Conservation (phyloP, 2,329 filamentous ascomycete genomes). For the Rhinocladiella similis region DNA sequence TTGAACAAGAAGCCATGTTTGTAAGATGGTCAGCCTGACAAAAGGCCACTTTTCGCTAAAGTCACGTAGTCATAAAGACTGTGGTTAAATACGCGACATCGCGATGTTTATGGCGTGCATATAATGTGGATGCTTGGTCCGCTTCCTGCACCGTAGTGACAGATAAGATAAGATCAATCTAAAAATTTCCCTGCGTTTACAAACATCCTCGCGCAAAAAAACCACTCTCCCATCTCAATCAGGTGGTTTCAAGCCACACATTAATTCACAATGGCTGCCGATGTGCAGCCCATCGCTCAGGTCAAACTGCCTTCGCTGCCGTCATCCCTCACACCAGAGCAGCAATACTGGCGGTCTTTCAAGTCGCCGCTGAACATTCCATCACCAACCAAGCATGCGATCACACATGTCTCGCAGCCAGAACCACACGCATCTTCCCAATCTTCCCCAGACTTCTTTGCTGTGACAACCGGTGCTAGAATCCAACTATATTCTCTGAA, state of each 20-base stretch:
- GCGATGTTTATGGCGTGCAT: neutral
- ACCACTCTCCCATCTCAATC: slow-evolving; percentile 2
- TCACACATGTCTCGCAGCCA: slow-evolving; percentile 85
- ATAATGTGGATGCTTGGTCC: too few species aligned
- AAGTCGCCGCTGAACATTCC: slow-evolving; percentile 87
- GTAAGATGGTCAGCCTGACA: too few species aligned
- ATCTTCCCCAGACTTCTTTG: slow-evolving; percentile 69
- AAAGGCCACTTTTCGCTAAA: too few species aligned
- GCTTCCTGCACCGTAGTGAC: neutral
- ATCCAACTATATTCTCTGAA: slow-evolving; percentile 92
- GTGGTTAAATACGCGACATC: neutral
- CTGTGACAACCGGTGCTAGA: slow-evolving; percentile 89
- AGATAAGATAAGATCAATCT: neutral
- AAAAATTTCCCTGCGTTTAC: slow-evolving; percentile 1
- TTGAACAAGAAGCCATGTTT: too few species aligned
- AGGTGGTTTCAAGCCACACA: neutral
- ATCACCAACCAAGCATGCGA: slow-evolving; percentile 83
- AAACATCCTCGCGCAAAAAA: slow-evolving; percentile 2
- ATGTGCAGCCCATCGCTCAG: slow-evolving; percentile 76
- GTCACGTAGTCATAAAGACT: too few species aligned
- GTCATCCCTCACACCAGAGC: slow-evolving; percentile 82
- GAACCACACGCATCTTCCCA: slow-evolving; percentile 52
- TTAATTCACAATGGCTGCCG: slow-evolving; percentile 68
- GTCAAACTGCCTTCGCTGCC: slow-evolving; percentile 82
- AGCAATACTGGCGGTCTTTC: slow-evolving; percentile 95